Conservation (phyloP, 352 stramenopile species). For the Phytophthora multivora region DNA sequence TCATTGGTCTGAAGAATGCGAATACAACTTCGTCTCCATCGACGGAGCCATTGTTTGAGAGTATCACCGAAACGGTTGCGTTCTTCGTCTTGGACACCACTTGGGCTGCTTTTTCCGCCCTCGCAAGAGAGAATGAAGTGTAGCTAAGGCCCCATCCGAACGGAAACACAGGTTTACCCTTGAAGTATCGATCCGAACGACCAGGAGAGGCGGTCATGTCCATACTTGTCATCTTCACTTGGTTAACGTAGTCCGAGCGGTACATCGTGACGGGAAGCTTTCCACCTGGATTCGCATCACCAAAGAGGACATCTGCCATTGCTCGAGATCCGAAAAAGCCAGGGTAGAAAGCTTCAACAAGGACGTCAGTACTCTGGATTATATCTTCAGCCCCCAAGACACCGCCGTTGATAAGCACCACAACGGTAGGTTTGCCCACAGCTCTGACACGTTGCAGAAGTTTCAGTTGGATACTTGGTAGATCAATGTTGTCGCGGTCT, state of each 20-base stretch:
- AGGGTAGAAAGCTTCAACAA: constrained; percentile 76
- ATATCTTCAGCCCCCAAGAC: constrained; percentile 71
- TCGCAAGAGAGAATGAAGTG: constrained; percentile 61
- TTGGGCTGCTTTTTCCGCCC: neutral
- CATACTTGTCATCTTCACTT: constrained; percentile 78
- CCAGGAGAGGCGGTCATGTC: constrained; percentile 82
- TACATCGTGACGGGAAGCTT: constrained; percentile 85
- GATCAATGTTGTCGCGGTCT: constrained; percentile 61
- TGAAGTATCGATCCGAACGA: constrained; percentile 89
- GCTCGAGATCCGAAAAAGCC: constrained; percentile 71
- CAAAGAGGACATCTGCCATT: constrained; percentile 76
- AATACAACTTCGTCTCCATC: constrained; percentile 63
- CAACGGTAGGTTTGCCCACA: constrained; percentile 44
- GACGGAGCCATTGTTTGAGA: constrained; percentile 51
- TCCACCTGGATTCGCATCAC: constrained; percentile 70
- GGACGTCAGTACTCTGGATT: constrained; percentile 46
- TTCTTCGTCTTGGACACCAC: constrained; percentile 30
- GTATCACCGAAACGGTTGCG: constrained; percentile 39
- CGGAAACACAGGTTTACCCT: constrained; percentile 73
- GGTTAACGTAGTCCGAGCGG: constrained; percentile 60
- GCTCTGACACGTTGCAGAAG: constrained; percentile 59
- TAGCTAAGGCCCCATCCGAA: constrained; percentile 90
- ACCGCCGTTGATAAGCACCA: constrained; percentile 85
- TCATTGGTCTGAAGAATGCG: constrained; percentile 61
- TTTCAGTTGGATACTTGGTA: constrained; percentile 66